Conservation (phyloP, 441 rosid genomes). For the Populus hybrid region DNA sequence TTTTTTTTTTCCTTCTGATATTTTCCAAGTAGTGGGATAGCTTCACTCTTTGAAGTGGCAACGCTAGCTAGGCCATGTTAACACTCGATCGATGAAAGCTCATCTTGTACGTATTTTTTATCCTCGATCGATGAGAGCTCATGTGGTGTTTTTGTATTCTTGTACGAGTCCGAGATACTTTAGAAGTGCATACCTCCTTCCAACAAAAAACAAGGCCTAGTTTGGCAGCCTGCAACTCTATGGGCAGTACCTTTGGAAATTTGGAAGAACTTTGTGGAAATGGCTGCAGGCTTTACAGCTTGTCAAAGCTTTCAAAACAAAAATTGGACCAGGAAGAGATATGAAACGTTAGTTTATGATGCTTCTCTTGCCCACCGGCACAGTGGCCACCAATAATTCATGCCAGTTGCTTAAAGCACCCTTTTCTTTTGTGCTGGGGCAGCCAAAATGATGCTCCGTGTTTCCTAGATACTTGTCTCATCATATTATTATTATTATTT, state of each 20-base stretch:
- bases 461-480: constrained; percentile 6
- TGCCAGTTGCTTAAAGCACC: background rate
- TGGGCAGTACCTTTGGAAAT: background rate
- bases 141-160: too few relatives aligned
- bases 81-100: background rate
- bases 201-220: background rate
- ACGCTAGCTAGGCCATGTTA: background rate
- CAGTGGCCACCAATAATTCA: background rate
- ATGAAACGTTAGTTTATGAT: background rate
- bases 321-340: background rate
- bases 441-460: background rate
- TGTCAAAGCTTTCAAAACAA: background rate
- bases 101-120: too few relatives aligned
- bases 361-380: background rate
- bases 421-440: background rate
- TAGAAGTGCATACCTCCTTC: background rate
- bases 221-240: background rate
- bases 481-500: background rate
- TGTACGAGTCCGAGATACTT: background rate
- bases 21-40: background rate
- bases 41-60: background rate
- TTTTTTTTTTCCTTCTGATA: background rate
- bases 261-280: background rate
- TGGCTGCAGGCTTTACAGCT: background rate
- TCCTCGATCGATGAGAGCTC: too few relatives aligned